Evolutionary conservation across 2,329 filamentous ascomycete genomes (phyloP).

Genomic region (Pestalotiopsis sp.): DNA sequence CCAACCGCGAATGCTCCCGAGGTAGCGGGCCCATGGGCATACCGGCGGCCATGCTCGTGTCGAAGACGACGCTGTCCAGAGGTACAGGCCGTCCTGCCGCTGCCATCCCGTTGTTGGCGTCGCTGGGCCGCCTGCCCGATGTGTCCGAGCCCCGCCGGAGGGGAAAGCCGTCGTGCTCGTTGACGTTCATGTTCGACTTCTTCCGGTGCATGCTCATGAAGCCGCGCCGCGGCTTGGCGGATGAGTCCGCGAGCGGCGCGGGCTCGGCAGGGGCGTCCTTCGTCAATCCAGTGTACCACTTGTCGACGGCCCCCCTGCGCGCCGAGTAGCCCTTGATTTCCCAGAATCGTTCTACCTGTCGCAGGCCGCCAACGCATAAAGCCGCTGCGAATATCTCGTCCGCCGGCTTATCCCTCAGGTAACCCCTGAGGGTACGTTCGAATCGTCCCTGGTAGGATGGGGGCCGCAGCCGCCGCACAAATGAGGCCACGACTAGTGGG

Average conservation of each 20-base stretch:
- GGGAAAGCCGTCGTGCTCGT: slow-evolving; percentile 4
- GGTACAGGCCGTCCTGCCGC: slow-evolving; percentile 17
- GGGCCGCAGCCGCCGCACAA: slow-evolving; percentile 63
- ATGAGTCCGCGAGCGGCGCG: slow-evolving; percentile 37
- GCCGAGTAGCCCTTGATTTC: slow-evolving; percentile 68
- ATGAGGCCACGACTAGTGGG: slow-evolving; percentile 66
- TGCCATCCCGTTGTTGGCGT: slow-evolving; percentile 15
- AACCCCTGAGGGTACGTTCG: slow-evolving; percentile 65
- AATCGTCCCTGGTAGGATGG: slow-evolving; percentile 67
- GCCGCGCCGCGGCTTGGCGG: slow-evolving; percentile 53
- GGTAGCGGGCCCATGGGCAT: slow-evolving; percentile 63
- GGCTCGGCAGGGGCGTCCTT: slow-evolving; percentile 44
- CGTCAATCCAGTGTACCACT: slow-evolving; percentile 58
- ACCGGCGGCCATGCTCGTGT: slow-evolving; percentile 62
- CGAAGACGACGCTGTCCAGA: slow-evolving; percentile 52
- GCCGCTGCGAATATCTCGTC: slow-evolving; percentile 66
- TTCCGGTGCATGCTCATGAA: slow-evolving; percentile 60
- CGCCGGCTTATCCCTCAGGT: slow-evolving; percentile 63
- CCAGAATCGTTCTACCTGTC: slow-evolving; percentile 67
- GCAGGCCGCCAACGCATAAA: slow-evolving; percentile 61
- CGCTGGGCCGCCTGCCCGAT: slow-evolving; percentile 28
- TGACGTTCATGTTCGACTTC: slow-evolving; percentile 45
- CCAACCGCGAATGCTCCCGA: slow-evolving; percentile 50
- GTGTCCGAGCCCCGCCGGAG: slow-evolving; percentile 30
- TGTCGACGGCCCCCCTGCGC: slow-evolving; percentile 60